A percentile compares a stretch with the other conserved stretches of the same genome.
Conservation (phyloP, 768 basidiomycete genomes). For the Suillus tomentosus region DNA sequence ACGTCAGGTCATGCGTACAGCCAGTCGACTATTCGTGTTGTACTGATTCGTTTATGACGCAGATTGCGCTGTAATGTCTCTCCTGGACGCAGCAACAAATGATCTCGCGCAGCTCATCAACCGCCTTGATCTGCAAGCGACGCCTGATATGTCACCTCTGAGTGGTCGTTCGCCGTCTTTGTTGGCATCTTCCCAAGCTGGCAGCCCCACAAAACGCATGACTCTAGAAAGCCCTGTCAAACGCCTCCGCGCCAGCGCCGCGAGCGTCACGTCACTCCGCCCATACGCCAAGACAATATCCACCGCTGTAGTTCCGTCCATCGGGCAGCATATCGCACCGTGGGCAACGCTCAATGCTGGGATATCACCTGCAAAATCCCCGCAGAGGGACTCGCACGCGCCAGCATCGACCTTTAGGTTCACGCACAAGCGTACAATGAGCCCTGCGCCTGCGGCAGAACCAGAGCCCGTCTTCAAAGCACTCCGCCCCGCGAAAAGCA, state of each 20-base stretch:
- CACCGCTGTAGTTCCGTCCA: constrained; percentile 22
- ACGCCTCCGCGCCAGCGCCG: constrained; percentile 36
- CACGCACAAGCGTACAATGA: constrained; percentile 55
- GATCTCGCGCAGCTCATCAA: constrained; percentile 79
- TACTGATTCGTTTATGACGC: constrained; percentile 11
- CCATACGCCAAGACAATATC: constrained; percentile 47
- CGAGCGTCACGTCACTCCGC: constrained; percentile 50
- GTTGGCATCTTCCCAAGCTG: constrained; percentile 26
- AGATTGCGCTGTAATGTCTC: constrained; percentile 56
- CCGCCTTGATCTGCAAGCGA: constrained; percentile 79
- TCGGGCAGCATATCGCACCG: constrained; percentile 64
- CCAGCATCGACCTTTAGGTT: constrained; percentile 24
- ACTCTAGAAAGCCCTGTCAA: constrained; percentile 40
- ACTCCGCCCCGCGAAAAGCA: constrained; percentile 48
- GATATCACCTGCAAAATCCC: constrained; percentile 40
- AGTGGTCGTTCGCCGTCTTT: constrained; percentile 23
- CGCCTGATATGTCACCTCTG: constrained; percentile 52
- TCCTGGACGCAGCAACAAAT: constrained; percentile 79
- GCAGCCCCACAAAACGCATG: constrained; percentile 34
- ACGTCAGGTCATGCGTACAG: constrained; percentile 2
- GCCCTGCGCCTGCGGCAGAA: constrained; percentile 60
- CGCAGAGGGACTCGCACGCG: constrained; percentile 29
- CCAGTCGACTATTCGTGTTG: neutral
- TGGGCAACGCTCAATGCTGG: constrained; percentile 52
- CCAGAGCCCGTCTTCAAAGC: constrained; percentile 61